Evolutionary conservation across 148 eudicot species (phyloP).

Genomic region (Chenopodium formosanum): DNA sequence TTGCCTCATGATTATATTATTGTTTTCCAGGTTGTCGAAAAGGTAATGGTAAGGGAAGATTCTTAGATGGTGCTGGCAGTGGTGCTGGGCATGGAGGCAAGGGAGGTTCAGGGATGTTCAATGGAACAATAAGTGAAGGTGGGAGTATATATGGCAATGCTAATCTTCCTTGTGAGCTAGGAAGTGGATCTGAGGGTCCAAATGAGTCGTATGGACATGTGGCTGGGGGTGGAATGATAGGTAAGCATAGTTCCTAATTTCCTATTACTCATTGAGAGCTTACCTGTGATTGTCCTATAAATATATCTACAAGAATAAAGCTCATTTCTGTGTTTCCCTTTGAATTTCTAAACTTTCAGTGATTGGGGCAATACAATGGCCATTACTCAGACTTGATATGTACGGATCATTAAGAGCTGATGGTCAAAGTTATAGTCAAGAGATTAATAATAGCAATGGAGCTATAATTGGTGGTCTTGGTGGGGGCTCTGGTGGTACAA

Average conservation of each 20-base stretch:
- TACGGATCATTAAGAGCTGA: constrained; percentile 73
- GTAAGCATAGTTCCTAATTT: constrained; percentile 32
- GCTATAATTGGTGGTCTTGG: constrained; percentile 70
- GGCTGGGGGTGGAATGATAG: constrained; percentile 88
- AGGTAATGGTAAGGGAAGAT: constrained; percentile 72
- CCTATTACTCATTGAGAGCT: background rate
- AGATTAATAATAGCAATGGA: constrained; percentile 37
- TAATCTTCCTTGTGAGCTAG: constrained; percentile 84
- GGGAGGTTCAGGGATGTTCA: constrained; percentile 74
- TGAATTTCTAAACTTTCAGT: constrained; percentile 33
- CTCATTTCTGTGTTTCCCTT: background rate
- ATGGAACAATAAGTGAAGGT: constrained; percentile 70
- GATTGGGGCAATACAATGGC: constrained; percentile 76
- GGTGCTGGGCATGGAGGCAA: constrained; percentile 96
- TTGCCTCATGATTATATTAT: background rate
- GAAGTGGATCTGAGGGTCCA: constrained; percentile 82
- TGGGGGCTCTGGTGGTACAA: constrained; percentile 90
- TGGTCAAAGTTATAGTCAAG: constrained; percentile 58
- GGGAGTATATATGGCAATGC: constrained; percentile 70
- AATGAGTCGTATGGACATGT: constrained; percentile 55
- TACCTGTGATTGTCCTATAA: background rate
- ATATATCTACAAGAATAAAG: background rate
- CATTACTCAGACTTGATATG: constrained; percentile 57
- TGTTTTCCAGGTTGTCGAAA: constrained; percentile 62
- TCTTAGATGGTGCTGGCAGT: constrained; percentile 76